These are phyloP conservation scores for Pseudocercospora pini-densiflorae DNA, from an alignment of 2,329 filamentous ascomycete species.

Conservation along the genomic window DNA sequence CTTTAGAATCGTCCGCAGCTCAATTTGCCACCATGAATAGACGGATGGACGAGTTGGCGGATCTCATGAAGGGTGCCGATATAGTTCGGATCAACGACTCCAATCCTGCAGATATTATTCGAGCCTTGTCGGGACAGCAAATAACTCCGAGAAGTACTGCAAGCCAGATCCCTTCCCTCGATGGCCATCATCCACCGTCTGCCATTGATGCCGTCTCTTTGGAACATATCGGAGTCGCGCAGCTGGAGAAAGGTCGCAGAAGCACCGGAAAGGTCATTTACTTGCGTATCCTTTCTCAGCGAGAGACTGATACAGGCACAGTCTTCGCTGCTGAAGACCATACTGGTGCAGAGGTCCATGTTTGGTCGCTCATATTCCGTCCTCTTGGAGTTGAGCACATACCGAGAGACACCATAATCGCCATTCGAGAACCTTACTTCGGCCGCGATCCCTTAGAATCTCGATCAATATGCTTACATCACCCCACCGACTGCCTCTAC, in stretches of 20 bases:
- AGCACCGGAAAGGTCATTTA: conserved; percentile 4
- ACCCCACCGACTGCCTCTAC: conserved; percentile 15
- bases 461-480: conserved; percentile 16
- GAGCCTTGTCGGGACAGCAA: background rate
- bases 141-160: background rate
- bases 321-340: background rate
- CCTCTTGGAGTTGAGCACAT: conserved; percentile 5
- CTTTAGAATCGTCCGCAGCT: background rate
- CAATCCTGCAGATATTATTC: conserved; percentile 2
- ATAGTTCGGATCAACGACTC: background rate
- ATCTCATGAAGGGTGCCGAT: conserved; percentile 1
- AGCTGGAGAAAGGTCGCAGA: background rate
- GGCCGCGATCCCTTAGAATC: background rate
- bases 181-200: background rate
- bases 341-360: background rate
- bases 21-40: background rate
- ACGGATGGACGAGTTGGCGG: background rate
- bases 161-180: background rate
- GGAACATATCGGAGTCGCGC: background rate
- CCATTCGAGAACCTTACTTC: conserved; percentile 17
- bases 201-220: background rate
- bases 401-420: conserved; percentile 8
- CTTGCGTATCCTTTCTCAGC: conserved; percentile 1
- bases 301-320: background rate
- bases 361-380: conserved; percentile 14